Conservation (phyloP, 2,329 filamentous ascomycete genomes). For the Elsinoe ampelina region DNA sequence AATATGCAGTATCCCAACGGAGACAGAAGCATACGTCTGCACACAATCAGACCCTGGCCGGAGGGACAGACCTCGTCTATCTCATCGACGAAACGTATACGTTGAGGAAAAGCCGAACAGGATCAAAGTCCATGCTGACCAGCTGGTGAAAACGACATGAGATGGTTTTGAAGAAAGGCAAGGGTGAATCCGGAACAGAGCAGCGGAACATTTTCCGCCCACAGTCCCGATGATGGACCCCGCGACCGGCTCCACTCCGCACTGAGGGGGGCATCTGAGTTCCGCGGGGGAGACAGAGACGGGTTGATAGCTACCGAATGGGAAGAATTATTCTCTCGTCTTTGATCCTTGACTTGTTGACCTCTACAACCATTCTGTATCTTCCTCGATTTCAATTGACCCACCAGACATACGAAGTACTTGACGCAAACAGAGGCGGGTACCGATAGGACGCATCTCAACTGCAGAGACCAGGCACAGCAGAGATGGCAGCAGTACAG, state of each 20-base stretch:
- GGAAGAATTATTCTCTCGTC: not conserved
- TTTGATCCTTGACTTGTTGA: not conserved
- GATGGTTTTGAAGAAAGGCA: too few species aligned
- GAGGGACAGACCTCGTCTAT: not conserved
- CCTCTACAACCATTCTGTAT: too few species aligned
- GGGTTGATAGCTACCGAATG: conserved; percentile 4
- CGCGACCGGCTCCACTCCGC: conserved; percentile 6
- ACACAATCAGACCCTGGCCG: not conserved
- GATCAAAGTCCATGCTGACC: too few species aligned
- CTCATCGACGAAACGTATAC: too few species aligned
- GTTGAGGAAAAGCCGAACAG: too few species aligned
- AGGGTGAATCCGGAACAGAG: not conserved
- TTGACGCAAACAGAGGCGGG: not conserved
- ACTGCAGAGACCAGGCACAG: not conserved
- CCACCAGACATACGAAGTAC: too few species aligned
- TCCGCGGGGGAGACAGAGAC: not conserved
- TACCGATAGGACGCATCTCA: not conserved
- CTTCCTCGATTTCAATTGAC: too few species aligned
- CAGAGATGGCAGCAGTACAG: conserved; percentile 16
- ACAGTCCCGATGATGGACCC: not conserved
- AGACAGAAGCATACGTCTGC: not conserved
- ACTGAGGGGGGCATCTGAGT: not conserved
- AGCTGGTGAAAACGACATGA: too few species aligned
- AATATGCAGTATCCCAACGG: not conserved
- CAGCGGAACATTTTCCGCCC: not conserved